Percentiles rank a stretch among this genome's conserved stretches.
phyloP scores from a whole-genome alignment of 805 yeast species.

The Naumovozyma castellii region DNA sequence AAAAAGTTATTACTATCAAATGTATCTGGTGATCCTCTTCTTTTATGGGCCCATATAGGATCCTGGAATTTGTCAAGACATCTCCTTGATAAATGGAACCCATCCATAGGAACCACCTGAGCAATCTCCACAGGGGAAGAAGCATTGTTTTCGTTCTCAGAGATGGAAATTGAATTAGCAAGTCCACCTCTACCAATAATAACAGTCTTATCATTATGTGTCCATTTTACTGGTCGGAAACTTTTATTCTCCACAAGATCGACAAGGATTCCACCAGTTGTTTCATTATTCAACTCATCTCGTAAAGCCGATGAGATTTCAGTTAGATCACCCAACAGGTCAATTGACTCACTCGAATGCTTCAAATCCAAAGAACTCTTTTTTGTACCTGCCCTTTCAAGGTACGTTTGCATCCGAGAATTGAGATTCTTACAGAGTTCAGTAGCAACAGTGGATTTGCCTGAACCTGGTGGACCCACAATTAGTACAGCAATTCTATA shows the following conservation, averaged over 20 bases:
- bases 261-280: constrained; percentile 11
- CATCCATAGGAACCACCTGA: constrained; percentile 60
- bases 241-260: constrained; percentile 16
- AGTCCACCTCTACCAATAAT: constrained; percentile 26
- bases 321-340: constrained; percentile 7
- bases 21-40: constrained; percentile 82
- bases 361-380: too few species aligned
- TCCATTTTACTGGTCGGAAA: constrained; percentile 15
- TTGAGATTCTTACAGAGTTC: constrained; percentile 37
- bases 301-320: constrained; percentile 6
- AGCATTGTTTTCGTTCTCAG: neutral
- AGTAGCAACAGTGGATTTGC: constrained; percentile 61
- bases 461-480: constrained; percentile 80
- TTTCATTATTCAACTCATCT: constrained; percentile 5
- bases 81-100: constrained; percentile 54
- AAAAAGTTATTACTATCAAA: constrained; percentile 50
- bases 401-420: neutral
- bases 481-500: constrained; percentile 49
- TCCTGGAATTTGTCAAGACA: constrained; percentile 43
- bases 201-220: constrained; percentile 9
- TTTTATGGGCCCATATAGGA: constrained; percentile 44
- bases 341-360: neutral
- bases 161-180: constrained; percentile 18
- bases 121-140: constrained; percentile 26
- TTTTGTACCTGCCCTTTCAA: too few species aligned